Evolutionary conservation across 1,139 yeast genomes (phyloP), one percentile per base, ranked within the genome.

Genomic region (Taphrina wiesneri): DNA sequence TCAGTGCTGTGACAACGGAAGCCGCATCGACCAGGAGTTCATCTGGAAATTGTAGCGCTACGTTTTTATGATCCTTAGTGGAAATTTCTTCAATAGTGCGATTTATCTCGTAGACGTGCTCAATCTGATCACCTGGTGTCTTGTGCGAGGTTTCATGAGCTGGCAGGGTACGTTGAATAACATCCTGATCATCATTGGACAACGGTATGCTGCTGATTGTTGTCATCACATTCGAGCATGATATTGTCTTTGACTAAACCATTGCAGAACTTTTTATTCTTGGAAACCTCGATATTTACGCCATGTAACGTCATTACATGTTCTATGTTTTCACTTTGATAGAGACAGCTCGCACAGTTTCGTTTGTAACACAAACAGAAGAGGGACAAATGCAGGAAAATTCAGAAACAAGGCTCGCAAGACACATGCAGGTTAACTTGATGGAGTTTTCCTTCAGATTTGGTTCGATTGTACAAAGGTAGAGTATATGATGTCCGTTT

Each of bases 31-130:
- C 81, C 0, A 95, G 83, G 60, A 91, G 78, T 6, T 78, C 71
- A 75, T 95, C 99, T 0, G 99, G 98, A 71, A 95, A 92, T 76
- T 93, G 99, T 46, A 93, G 78, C 0, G 98, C 92, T 2, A 92
- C 56, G 39, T 43, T 41, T 13, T 39, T 54, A 23, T 54, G 61
- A 11, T 30, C 26, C 6, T 41, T 32, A 5, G 39, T n/a, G n/a
- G 45, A 21, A 19, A 65, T 54, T 25, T 34, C 19, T 36, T 46
- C 26, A 7, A 39, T 66, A 7, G 63, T 54, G n/a, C 19, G 39
- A 7, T 54, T 28, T 17, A 65, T 56, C 36, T 65, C 67, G 36
- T 60, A 65, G 26, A 53, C 66, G 19, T 61, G 39, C 4, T n/a
- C 52, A 28, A 65, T 26, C 26, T 52, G 64, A 39, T 53, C 54